phyloP scores from a whole-genome alignment of 352 stramenopile genomes.

The Globisporangium solare region DNA sequence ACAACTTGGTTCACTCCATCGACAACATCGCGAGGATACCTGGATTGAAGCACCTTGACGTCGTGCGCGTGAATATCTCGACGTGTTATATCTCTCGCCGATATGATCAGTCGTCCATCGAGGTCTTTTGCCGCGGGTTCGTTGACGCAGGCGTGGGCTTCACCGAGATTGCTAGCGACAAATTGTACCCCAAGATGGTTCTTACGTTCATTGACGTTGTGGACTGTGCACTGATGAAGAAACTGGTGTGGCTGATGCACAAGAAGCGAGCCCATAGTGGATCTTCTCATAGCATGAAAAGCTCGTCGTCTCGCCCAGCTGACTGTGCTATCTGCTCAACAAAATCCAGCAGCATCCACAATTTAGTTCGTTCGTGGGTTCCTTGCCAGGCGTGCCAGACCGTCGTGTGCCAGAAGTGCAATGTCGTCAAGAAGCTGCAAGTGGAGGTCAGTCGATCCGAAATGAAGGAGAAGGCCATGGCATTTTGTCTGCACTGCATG shows the following conservation, averaged over 20 bases:
- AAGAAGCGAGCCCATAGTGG: background rate
- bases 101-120: constrained; percentile 3
- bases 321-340: constrained; percentile 3
- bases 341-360: background rate
- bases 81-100: background rate
- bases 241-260: constrained; percentile 9
- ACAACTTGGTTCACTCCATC: constrained; percentile 16
- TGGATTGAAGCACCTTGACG: constrained; percentile 5
- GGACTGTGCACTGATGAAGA: constrained; percentile 8
- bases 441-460: constrained; percentile 6
- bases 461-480: constrained; percentile 4
- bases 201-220: constrained; percentile 4
- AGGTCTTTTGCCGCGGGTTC: constrained; percentile 6
- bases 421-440: constrained; percentile 10
- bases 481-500: constrained; percentile 12
- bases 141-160: background rate
- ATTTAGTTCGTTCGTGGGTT: background rate
- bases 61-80: constrained; percentile 14
- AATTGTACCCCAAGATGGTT: constrained; percentile 1
- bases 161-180: background rate
- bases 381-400: constrained; percentile 7
- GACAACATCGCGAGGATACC: constrained; percentile 14
- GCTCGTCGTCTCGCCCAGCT: background rate
- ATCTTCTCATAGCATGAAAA: background rate
- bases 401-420: constrained; percentile 11